A percentile compares a stretch with the other conserved stretches of the same genome.
Evolutionary conservation across 2,329 filamentous ascomycete species (phyloP).

Genomic region (Apiospora rasikravindrae): DNA sequence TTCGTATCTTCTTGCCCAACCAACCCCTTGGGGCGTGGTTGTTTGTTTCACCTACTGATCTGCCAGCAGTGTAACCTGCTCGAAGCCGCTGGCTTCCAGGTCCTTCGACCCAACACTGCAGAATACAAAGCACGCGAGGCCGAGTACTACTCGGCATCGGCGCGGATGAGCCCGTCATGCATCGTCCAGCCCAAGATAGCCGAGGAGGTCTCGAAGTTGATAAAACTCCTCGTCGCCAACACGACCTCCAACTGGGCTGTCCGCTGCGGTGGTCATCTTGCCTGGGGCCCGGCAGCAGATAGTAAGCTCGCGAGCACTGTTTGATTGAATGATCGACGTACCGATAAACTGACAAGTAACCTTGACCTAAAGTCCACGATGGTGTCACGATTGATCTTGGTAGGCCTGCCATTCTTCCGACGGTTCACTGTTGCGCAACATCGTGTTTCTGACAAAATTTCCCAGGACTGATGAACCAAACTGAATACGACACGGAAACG

Average conservation of each 20-base stretch:
- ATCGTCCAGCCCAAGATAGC: slow-evolving; percentile 41
- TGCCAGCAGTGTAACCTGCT: neutral
- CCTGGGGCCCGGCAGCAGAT: slow-evolving; percentile 17
- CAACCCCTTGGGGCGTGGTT: neutral
- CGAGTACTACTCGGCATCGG: slow-evolving; percentile 44
- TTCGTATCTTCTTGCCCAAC: neutral
- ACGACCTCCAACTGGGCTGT: slow-evolving; percentile 16
- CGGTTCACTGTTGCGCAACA: neutral
- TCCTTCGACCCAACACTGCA: slow-evolving; percentile 4
- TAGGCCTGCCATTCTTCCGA: neutral
- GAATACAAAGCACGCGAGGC: slow-evolving; percentile 32
- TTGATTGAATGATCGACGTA: neutral
- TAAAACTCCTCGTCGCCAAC: slow-evolving; percentile 30
- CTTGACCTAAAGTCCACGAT: neutral
- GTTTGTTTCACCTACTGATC: neutral
- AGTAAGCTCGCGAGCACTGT: neutral
- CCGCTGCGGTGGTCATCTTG: slow-evolving; percentile 15
- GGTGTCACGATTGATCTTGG: slow-evolving; percentile 19
- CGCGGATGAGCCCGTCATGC: slow-evolving; percentile 42
- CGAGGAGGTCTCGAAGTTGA: slow-evolving; percentile 43
- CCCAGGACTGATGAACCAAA: slow-evolving; percentile 13
- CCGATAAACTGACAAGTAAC: neutral
- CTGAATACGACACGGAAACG: slow-evolving; percentile 7
- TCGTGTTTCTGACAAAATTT: neutral
- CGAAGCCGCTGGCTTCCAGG: neutral